phyloP scores from a whole-genome alignment of 2,329 filamentous ascomycete genomes.

The Aspergillus sp. region DNA sequence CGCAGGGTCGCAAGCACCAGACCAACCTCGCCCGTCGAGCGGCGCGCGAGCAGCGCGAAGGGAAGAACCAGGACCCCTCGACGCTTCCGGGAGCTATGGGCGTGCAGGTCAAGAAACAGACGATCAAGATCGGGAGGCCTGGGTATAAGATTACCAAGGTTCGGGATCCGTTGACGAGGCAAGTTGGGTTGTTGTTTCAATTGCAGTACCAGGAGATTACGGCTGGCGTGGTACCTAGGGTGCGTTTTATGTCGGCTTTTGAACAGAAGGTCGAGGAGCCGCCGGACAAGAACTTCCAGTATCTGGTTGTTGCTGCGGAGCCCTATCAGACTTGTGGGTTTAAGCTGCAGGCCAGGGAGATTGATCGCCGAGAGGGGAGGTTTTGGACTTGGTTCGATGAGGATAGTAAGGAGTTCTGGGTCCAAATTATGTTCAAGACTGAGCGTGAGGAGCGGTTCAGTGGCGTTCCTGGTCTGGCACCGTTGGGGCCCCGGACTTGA shows the following conservation, averaged over 20 bases:
- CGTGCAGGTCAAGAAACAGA: conserved; percentile 69
- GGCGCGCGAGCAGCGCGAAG: conserved; percentile 89
- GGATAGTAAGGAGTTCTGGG: conserved; percentile 94
- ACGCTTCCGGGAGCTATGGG: conserved; percentile 66
- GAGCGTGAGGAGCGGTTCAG: conserved; percentile 87
- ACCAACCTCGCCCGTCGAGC: conserved; percentile 93
- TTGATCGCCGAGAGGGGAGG: conserved; percentile 78
- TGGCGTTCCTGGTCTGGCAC: conserved; percentile 57
- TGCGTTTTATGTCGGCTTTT: conserved; percentile 96
- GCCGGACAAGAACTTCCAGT: conserved; percentile 89
- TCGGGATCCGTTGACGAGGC: conserved; percentile 75
- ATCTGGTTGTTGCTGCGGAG: conserved; percentile 87
- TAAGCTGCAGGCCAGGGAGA: conserved; percentile 87
- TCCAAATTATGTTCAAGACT: conserved; percentile 97
- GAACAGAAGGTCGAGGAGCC: conserved; percentile 90
- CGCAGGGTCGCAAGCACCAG: conserved; percentile 97
- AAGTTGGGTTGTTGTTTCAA: conserved; percentile 90
- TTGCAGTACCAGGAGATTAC: conserved; percentile 89
- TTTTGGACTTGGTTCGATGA: conserved; percentile 95
- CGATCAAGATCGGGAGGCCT: conserved; percentile 89
- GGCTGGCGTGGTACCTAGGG: conserved; percentile 64
- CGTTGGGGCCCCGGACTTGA: conserved; percentile 30
- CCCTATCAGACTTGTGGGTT: conserved; percentile 97
- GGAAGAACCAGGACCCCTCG: conserved; percentile 55
- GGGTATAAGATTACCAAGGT: conserved; percentile 98